Evolutionary conservation across 805 yeast species (phyloP), one percentile per base, ranked within the genome.

Genomic region (Tetrapisispora iriomotensis): DNA sequence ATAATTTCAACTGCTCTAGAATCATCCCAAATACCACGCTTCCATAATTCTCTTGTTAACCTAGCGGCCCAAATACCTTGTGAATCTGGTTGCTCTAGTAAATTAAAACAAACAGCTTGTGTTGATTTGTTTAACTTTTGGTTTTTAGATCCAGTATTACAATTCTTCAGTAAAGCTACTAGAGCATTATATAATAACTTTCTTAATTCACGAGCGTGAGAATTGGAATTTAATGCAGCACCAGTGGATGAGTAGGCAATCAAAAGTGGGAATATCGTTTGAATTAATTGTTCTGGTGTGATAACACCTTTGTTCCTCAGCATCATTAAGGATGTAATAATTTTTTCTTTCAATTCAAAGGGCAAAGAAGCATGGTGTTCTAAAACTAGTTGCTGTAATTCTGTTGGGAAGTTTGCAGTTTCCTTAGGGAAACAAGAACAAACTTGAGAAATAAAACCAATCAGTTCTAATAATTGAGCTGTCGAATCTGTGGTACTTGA

Each of bases 1-100:
- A 92, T 88, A 54, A 92, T 77, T 62, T 92, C 98, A n/a, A 92
- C 95, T 0, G 97, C 82, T 53, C 96, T 71, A 0, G 95, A 75
- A 60, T 92, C 99, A 60, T 87, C 96, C 99, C 99, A 92, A 42
- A 92, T 83, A 55, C 95, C 95, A 58, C 97, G 74, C 67, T 95
- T 75, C 99, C 99, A 92, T 37, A 92, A 67, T 61, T 92, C 97
- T 57, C 97, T 75, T 5, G 96, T 87, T 41, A 92, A 66, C 54
- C 86, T 88, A 3, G 96, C 84, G 7, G 97, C 96, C 96, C 97
- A 92, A 19, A 92, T 65, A 27, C 96, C 96, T 51, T 82, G 84
- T 29, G 85, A 72, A 48, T 78, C 83, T 43, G 82, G 77, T 58
- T 83, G 65, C 47, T 86, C 95, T 33, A 92, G 66, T 46, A 90